A percentile compares a stretch with the other conserved stretches of the same genome.
Evolutionary conservation across 169 alveolate genomes (phyloP).

Genomic region (Perkinsus marinus): DNA sequence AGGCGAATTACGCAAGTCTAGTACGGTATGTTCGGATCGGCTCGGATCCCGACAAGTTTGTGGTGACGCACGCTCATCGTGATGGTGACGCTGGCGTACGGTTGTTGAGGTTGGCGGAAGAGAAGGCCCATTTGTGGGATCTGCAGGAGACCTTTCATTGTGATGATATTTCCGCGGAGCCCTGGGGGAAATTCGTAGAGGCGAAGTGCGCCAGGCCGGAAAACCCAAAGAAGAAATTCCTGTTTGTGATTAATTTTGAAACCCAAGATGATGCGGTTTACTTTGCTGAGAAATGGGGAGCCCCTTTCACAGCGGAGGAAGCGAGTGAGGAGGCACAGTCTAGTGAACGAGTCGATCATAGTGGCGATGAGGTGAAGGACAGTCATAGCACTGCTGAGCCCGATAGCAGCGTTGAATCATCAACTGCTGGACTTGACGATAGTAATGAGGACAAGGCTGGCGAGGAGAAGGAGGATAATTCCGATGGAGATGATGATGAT

Average conservation of each 20-base stretch:
- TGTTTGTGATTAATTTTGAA: background rate
- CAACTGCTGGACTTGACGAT: no score
- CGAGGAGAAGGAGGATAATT: no score
- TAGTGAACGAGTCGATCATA: no score
- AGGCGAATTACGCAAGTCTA: background rate
- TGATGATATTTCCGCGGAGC: background rate
- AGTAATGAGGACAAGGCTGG: no score
- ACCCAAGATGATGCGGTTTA: background rate
- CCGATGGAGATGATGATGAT: no score
- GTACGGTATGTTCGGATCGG: background rate
- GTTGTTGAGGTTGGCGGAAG: background rate
- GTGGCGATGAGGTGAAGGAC: no score
- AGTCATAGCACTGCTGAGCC: no score
- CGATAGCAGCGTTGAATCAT: no score
- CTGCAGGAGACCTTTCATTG: background rate
- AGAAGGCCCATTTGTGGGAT: background rate
- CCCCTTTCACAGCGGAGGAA: background rate
- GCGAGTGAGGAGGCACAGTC: no score
- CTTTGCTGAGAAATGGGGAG: background rate
- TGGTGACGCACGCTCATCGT: background rate
- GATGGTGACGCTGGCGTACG: background rate
- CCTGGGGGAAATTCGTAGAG: background rate
- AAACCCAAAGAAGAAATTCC: background rate
- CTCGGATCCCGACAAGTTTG: background rate
- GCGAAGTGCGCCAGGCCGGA: background rate